A percentile compares a stretch with the other conserved stretches of the same genome.
phyloP scores from a whole-genome alignment of 495 filamentous ascomycete genomes.

The Achaetomiella virescens region DNA sequence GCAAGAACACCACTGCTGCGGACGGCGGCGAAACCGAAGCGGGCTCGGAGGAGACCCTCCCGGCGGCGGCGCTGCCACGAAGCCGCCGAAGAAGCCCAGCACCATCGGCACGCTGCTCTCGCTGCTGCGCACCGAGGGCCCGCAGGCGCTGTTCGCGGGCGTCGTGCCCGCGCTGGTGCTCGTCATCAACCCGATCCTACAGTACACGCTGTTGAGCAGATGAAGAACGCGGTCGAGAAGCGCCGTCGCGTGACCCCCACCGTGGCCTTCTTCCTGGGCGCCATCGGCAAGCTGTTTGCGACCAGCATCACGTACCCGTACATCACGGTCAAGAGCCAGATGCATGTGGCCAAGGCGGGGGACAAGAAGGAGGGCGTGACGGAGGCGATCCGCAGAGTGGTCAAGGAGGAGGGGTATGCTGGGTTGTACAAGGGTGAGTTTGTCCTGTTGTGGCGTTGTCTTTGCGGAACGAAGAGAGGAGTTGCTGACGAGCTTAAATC shows the following conservation, averaged over 20 bases:
- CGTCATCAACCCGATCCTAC: constrained; percentile 95
- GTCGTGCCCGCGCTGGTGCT: constrained; percentile 88
- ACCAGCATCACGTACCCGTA: constrained; percentile 96
- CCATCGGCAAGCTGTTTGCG: constrained; percentile 87
- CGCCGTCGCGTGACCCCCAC: constrained; percentile 62
- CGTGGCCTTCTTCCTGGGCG: constrained; percentile 85
- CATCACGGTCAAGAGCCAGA: constrained; percentile 93
- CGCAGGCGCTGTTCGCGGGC: constrained; percentile 78
- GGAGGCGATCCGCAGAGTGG: constrained; percentile 66
- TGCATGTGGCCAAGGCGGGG: constrained; percentile 80
- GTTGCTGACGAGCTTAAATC: constrained; percentile 12
- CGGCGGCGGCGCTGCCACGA: constrained; percentile 19
- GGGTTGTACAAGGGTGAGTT: constrained; percentile 85
- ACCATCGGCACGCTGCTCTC: constrained; percentile 74
- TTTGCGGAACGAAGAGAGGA: neutral
- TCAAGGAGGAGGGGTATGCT: constrained; percentile 78
- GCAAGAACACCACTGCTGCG: constrained; percentile 45
- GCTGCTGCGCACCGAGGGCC: constrained; percentile 73
- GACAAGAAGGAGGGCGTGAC: constrained; percentile 61
- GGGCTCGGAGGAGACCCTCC: constrained; percentile 15
- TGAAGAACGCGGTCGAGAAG: constrained; percentile 62
- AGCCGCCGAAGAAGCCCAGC: constrained; percentile 42
- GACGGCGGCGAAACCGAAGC: constrained; percentile 33
- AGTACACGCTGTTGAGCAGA: constrained; percentile 97
- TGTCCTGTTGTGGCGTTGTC: neutral